A percentile compares a stretch with the other conserved stretches of the same genome.
These are phyloP conservation scores for Cryoendolithus antarcticus DNA, from an alignment of 2,329 filamentous ascomycete species.

Conservation along the genomic window DNA sequence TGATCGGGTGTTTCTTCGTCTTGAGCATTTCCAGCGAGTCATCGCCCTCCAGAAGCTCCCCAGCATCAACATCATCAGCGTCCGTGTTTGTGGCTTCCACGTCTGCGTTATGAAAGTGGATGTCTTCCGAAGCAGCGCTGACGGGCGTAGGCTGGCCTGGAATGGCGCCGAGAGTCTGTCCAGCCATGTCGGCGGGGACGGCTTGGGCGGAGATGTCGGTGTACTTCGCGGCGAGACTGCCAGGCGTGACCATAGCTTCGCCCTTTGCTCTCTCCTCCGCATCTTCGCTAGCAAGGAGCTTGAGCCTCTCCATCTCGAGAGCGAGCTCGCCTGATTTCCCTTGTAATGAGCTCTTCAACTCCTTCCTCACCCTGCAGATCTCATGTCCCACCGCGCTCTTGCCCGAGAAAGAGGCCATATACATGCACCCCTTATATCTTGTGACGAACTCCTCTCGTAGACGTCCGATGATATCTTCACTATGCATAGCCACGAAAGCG, in stretches of 20 bases:
- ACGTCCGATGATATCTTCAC: slow-evolving; percentile 74
- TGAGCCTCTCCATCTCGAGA: slow-evolving; percentile 56
- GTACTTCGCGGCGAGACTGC: slow-evolving; percentile 55
- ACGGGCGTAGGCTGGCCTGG: slow-evolving; percentile 4
- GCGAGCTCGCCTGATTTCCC: slow-evolving; percentile 46
- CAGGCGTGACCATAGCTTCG: slow-evolving; percentile 65
- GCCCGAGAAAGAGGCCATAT: slow-evolving; percentile 50
- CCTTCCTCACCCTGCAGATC: slow-evolving; percentile 27
- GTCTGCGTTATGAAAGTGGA: background rate
- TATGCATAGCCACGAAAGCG: slow-evolving; percentile 83
- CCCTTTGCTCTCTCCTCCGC: slow-evolving; percentile 55
- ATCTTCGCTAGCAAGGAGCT: slow-evolving; percentile 57
- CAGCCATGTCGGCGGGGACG: slow-evolving; percentile 16
- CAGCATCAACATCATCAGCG: too few relatives aligned
- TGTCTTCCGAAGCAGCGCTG: background rate
- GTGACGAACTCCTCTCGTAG: slow-evolving; percentile 69
- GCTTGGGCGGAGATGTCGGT: slow-evolving; percentile 33
- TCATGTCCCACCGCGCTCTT: slow-evolving; percentile 31
- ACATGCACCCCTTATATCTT: slow-evolving; percentile 66
- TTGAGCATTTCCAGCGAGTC: too few relatives aligned
- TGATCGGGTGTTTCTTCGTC: too few relatives aligned
- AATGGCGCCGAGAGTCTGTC: slow-evolving; percentile 19
- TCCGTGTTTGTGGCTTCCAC: background rate
- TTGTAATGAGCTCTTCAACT: slow-evolving; percentile 7
- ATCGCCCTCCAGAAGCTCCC: too few relatives aligned